phyloP scores from a whole-genome alignment of 176 grass and related monocot genomes.

The Poa pratensis region DNA sequence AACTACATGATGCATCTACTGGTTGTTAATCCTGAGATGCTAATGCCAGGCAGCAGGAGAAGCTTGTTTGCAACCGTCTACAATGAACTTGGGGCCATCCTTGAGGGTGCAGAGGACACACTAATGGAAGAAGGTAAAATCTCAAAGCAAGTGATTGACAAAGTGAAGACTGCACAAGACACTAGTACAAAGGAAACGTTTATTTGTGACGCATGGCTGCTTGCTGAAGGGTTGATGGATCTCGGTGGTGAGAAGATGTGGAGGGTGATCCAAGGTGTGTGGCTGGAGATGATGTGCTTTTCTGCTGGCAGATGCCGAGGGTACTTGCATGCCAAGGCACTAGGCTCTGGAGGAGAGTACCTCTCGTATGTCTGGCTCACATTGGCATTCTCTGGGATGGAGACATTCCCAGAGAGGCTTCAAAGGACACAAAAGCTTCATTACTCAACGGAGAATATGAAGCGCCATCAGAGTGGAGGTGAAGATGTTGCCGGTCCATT shows the following conservation, averaged over 20 bases:
- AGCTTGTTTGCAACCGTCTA: not conserved
- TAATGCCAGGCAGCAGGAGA: not conserved
- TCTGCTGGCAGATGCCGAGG: slow-evolving; percentile 6
- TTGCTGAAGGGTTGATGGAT: not conserved
- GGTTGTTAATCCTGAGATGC: slow-evolving; percentile 15
- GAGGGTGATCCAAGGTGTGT: not conserved
- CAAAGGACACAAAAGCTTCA: not conserved
- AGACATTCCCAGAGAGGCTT: not conserved
- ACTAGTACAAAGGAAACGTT: not conserved
- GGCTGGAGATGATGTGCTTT: slow-evolving; percentile 23
- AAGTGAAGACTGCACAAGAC: not conserved
- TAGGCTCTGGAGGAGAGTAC: not conserved
- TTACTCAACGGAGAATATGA: not conserved
- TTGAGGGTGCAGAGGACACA: not conserved
- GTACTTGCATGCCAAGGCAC: not conserved
- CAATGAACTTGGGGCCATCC: not conserved
- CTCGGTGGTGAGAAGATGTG: slow-evolving; percentile 1
- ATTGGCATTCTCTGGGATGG: not conserved
- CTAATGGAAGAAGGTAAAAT: not conserved
- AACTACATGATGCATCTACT: slow-evolving; percentile 9
- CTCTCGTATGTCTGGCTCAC: not conserved
- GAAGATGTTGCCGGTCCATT: not conserved
- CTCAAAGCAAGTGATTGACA: not conserved
- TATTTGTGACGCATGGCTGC: not conserved
- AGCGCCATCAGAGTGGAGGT: not conserved